phyloP scores from a whole-genome alignment of 2,329 filamentous ascomycete species.

The Coniochaeta sp. region DNA sequence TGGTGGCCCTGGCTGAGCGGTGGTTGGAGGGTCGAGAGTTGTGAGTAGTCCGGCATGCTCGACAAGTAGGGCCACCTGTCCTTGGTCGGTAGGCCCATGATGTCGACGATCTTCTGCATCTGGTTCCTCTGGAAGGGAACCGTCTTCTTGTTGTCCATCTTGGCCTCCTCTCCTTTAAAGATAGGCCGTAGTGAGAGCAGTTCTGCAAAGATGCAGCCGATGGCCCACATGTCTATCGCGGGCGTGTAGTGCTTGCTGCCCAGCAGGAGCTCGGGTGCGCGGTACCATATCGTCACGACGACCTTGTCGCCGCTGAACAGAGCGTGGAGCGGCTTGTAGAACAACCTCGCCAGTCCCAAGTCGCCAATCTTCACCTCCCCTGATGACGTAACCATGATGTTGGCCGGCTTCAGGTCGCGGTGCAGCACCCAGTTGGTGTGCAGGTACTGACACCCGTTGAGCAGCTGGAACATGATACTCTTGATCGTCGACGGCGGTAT shows the following conservation, averaged over 20 bases:
- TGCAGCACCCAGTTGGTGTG: slow-evolving; percentile 97
- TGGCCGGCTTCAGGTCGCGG: slow-evolving; percentile 93
- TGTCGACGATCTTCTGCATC: slow-evolving; percentile 98
- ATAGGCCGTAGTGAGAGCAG: slow-evolving; percentile 84
- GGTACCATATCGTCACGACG: slow-evolving; percentile 98
- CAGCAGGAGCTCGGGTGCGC: slow-evolving; percentile 86
- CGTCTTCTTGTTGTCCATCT: slow-evolving; percentile 97
- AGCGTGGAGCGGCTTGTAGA: slow-evolving; percentile 87
- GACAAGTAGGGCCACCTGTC: slow-evolving; percentile 81
- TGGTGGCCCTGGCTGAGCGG: too few relatives aligned
- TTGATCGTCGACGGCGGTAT: slow-evolving; percentile 87
- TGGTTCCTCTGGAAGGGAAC: slow-evolving; percentile 97
- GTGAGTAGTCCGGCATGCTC: slow-evolving; percentile 79
- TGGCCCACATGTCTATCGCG: slow-evolving; percentile 94
- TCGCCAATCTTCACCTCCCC: slow-evolving; percentile 95
- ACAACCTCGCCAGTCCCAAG: slow-evolving; percentile 82
- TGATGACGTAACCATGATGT: slow-evolving; percentile 92
- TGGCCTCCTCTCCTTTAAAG: slow-evolving; percentile 97
- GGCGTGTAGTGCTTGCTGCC: slow-evolving; percentile 95
- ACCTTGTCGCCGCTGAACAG: slow-evolving; percentile 95
- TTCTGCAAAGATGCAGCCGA: slow-evolving; percentile 97
- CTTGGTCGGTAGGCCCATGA: slow-evolving; percentile 84
- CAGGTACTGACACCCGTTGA: slow-evolving; percentile 91
- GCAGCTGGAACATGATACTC: slow-evolving; percentile 90
- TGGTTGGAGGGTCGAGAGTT: slow-evolving; percentile 53